Evolutionary conservation across 2,329 filamentous ascomycete genomes (phyloP).

Genomic region (Phaeosphaeriaceae sp.): DNA sequence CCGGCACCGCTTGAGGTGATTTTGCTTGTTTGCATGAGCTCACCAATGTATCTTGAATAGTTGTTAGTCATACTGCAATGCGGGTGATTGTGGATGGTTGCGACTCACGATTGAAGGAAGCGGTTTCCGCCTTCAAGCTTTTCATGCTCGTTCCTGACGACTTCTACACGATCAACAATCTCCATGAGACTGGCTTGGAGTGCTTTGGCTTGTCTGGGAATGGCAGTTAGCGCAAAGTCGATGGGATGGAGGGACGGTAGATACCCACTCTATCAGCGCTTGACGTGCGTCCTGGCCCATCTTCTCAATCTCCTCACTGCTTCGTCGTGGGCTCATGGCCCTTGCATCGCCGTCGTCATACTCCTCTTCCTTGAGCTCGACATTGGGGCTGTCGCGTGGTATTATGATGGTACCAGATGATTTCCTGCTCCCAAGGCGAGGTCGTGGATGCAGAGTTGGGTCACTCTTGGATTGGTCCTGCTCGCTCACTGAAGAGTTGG

Average conservation of each 20-base stretch:
- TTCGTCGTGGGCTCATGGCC: conserved; percentile 91
- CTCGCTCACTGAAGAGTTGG: conserved; percentile 54
- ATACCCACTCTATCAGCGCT: conserved; percentile 65
- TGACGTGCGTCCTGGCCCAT: conserved; percentile 81
- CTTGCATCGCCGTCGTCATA: conserved; percentile 88
- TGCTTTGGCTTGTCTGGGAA: conserved; percentile 78
- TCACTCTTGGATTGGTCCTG: conserved; percentile 49
- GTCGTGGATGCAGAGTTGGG: conserved; percentile 61
- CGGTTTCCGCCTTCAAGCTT: conserved; percentile 97
- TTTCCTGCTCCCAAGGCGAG: conserved; percentile 74
- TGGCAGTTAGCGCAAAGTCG: conserved; percentile 26
- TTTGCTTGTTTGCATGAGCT: conserved; percentile 80
- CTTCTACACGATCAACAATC: conserved; percentile 92
- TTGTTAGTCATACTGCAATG: conserved; percentile 20
- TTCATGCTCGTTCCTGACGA: conserved; percentile 91
- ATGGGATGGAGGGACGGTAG: background rate
- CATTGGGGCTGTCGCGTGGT: conserved; percentile 74
- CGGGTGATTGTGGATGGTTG: background rate
- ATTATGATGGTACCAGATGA: conserved; percentile 85
- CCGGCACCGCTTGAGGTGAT: conserved; percentile 61
- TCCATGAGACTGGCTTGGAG: conserved; percentile 88
- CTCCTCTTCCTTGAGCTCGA: conserved; percentile 74
- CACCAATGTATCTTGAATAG: conserved; percentile 82
- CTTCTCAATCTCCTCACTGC: conserved; percentile 87
- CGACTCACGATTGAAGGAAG: conserved; percentile 74